These are phyloP conservation scores for Trichocomaceae sp. DNA, from an alignment of 2,329 filamentous ascomycete genomes.

Conservation along the genomic window DNA sequence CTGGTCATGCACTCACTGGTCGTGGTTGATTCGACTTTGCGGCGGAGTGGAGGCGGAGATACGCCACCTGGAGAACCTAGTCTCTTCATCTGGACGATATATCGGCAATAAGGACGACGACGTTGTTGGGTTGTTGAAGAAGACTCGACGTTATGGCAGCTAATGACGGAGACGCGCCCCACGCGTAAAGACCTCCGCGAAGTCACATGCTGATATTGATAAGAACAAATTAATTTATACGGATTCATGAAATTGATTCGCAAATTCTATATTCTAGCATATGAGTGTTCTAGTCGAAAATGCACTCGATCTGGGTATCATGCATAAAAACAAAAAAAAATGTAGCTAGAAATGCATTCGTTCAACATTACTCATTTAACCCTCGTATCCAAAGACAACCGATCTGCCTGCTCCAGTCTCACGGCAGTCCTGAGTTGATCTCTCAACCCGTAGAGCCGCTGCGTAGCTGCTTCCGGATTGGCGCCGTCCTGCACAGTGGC, in stretches of 20 bases:
- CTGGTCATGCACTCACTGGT: conserved; percentile 40
- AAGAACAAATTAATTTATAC: background rate
- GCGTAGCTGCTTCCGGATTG: conserved; percentile 48
- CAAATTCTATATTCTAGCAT: background rate
- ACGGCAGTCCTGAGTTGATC: conserved; percentile 51
- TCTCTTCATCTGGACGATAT: conserved; percentile 30
- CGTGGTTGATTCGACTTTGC: conserved; percentile 48
- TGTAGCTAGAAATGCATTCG: background rate
- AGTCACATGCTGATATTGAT: conserved; percentile 30
- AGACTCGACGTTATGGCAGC: too few species aligned
- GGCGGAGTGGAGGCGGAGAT: conserved; percentile 53
- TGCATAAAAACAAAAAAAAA: conserved; percentile 12
- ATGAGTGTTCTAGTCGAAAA: background rate
- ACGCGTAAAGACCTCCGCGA: conserved; percentile 24
- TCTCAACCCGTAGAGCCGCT: conserved; percentile 50
- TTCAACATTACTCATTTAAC: conserved; percentile 41
- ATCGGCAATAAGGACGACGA: too few species aligned
- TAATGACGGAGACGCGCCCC: conserved; percentile 7
- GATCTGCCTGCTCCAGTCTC: conserved; percentile 51
- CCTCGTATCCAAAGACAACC: conserved; percentile 54
- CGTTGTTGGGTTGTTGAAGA: background rate
- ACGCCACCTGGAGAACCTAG: conserved; percentile 37
- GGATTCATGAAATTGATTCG: background rate
- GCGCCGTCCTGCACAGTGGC: conserved; percentile 52
- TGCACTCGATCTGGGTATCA: conserved; percentile 10